phyloP scores from a whole-genome alignment of 75 land plant genomes.

The Sequoia sempervirens region DNA sequence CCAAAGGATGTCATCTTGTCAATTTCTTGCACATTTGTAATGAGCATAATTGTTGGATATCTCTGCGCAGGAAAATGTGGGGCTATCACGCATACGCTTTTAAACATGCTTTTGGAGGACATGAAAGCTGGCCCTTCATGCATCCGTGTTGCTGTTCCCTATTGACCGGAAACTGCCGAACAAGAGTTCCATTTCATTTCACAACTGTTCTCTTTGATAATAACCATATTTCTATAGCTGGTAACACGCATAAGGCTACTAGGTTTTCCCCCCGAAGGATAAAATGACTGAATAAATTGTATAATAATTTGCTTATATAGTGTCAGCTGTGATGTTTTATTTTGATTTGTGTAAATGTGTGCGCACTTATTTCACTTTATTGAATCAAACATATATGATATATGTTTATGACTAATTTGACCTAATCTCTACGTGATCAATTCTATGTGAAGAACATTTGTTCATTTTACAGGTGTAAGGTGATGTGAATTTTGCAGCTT shows the following conservation, averaged over 20 bases:
- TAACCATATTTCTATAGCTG: neutral
- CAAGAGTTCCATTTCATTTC: neutral
- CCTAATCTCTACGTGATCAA: no score
- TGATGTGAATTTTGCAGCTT: no score
- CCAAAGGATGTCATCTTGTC: neutral
- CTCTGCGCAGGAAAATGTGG: constrained; percentile 67
- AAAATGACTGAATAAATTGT: neutral
- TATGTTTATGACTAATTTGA: no score
- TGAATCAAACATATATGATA: no score
- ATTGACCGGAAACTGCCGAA: constrained; percentile 14
- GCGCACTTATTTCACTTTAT: no score
- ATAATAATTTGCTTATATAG: neutral
- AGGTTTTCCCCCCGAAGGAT: neutral
- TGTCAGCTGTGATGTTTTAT: no score
- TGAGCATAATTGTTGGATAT: neutral
- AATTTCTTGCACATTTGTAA: neutral
- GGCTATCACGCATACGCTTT: constrained; percentile 57
- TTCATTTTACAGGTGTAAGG: no score
- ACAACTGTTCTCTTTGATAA: neutral
- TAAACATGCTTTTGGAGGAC: constrained; percentile 70
- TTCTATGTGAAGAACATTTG: no score
- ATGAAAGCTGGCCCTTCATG: constrained; percentile 57
- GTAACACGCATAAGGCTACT: neutral
- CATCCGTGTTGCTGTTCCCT: constrained; percentile 60
- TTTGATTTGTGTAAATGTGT: no score